Evolutionary conservation across 805 yeast species (phyloP).

Genomic region (Lachancea kluyveri): DNA sequence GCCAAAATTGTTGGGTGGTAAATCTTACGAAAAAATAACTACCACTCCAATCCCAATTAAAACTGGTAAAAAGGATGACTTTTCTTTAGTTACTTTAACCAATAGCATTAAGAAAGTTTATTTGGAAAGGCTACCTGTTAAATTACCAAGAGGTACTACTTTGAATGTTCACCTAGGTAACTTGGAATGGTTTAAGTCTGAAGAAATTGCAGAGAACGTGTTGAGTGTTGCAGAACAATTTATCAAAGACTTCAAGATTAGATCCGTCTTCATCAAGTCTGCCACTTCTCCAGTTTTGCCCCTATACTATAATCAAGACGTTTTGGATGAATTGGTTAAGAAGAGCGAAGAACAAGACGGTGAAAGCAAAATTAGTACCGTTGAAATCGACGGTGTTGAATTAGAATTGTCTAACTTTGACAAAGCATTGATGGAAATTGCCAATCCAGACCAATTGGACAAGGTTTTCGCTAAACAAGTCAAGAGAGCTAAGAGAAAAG

Average conservation of each 20-base stretch:
- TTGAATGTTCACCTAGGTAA: constrained; percentile 63
- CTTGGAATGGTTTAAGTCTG: constrained; percentile 35
- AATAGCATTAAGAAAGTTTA: constrained; percentile 53
- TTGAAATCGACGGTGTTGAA: constrained; percentile 33
- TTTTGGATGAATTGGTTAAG: constrained; percentile 33
- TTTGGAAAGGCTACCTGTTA: constrained; percentile 50
- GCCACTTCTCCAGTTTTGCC: constrained; percentile 78
- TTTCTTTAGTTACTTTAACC: constrained; percentile 44
- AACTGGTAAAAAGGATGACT: constrained; percentile 31
- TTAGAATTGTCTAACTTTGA: constrained; percentile 57
- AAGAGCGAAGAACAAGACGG: constrained; percentile 17
- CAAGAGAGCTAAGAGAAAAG: constrained; percentile 34
- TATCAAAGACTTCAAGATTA: constrained; percentile 37
- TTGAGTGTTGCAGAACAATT: constrained; percentile 47
- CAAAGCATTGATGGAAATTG: constrained; percentile 76
- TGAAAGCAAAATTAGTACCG: constrained; percentile 19
- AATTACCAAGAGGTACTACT: constrained; percentile 69
- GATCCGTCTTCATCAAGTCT: constrained; percentile 61
- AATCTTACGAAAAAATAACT: constrained; percentile 56
- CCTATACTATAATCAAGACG: constrained; percentile 57
- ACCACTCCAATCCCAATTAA: constrained; percentile 67
- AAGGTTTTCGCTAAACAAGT: constrained; percentile 55
- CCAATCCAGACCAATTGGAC: constrained; percentile 62
- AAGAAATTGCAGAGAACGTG: constrained; percentile 55
- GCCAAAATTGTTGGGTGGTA: constrained; percentile 85